Evolutionary conservation across 176 grass and related monocot genomes (phyloP).

Genomic region (Bonia amplexicaulis): DNA sequence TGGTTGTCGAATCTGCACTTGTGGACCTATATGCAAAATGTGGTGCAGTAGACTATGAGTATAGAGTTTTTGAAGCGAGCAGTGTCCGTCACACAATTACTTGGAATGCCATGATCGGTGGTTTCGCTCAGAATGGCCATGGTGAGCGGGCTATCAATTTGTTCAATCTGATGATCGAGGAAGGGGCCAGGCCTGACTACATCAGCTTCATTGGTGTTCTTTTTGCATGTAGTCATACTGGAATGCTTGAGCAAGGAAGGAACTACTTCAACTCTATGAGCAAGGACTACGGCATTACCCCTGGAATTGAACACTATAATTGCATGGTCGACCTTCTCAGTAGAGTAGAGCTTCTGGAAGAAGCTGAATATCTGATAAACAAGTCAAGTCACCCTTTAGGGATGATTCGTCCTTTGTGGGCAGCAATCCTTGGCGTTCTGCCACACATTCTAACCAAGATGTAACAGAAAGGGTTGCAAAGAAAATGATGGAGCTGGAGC

Average conservation of each 20-base stretch:
- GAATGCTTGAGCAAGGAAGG: slow-evolving; percentile 68
- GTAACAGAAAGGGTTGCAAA: slow-evolving; percentile 68
- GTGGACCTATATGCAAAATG: slow-evolving; percentile 88
- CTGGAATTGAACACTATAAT: slow-evolving; percentile 78
- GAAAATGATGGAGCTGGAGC: slow-evolving; percentile 76
- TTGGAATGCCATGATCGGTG: slow-evolving; percentile 93
- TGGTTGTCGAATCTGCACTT: slow-evolving; percentile 67
- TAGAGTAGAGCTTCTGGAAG: slow-evolving; percentile 66
- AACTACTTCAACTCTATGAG: slow-evolving; percentile 64
- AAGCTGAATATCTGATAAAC: slow-evolving; percentile 81
- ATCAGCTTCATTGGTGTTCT: slow-evolving; percentile 74
- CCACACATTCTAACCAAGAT: slow-evolving; percentile 54
- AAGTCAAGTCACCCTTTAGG: slow-evolving; percentile 30
- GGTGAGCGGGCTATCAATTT: slow-evolving; percentile 45
- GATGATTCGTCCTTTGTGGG: slow-evolving; percentile 67
- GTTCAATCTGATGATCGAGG: slow-evolving; percentile 54
- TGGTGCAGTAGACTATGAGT: slow-evolving; percentile 61
- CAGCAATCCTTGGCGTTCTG: slow-evolving; percentile 56
- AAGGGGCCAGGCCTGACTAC: slow-evolving; percentile 55
- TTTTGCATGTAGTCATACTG: slow-evolving; percentile 72
- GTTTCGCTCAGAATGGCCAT: slow-evolving; percentile 78
- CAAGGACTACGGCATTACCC: slow-evolving; percentile 41
- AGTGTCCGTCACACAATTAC: slow-evolving; percentile 55
- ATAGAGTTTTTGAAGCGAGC: slow-evolving; percentile 52
- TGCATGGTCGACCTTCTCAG: slow-evolving; percentile 93